These are phyloP conservation scores for Dothideomycetes sp. DNA, from an alignment of 2,329 filamentous ascomycete species.

Conservation along the genomic window DNA sequence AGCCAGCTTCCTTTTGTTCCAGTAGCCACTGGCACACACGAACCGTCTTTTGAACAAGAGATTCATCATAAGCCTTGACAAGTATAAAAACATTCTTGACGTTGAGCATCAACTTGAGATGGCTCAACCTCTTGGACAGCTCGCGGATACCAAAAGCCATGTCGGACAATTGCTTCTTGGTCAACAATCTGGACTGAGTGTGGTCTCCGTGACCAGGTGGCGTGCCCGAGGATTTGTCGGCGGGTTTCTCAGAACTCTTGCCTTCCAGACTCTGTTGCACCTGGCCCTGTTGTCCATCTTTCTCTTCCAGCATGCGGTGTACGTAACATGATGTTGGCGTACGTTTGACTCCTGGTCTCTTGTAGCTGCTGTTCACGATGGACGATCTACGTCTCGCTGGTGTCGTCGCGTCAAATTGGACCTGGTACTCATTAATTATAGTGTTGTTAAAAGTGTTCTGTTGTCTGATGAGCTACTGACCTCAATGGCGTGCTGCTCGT, in stretches of 20 bases:
- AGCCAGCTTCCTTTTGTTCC: constrained; percentile 53
- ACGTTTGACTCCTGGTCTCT: constrained; percentile 28
- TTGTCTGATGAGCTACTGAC: constrained; percentile 21
- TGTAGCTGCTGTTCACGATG: constrained; percentile 38
- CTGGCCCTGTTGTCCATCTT: constrained; percentile 24
- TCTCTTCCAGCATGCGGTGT: constrained; percentile 47
- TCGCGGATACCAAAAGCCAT: constrained; percentile 96
- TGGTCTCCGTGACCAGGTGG: constrained; percentile 26
- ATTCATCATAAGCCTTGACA: constrained; percentile 83
- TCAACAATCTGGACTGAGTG: constrained; percentile 65
- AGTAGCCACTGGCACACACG: constrained; percentile 76
- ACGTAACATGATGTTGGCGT: constrained; percentile 51
- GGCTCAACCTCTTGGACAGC: constrained; percentile 75
- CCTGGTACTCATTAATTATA: constrained; percentile 36
- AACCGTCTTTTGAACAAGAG: constrained; percentile 66
- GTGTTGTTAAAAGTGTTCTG: not conserved
- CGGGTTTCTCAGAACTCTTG: constrained; percentile 23
- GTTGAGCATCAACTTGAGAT: constrained; percentile 70
- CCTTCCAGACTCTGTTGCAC: constrained; percentile 22
- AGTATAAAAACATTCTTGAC: constrained; percentile 79
- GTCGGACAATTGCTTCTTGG: constrained; percentile 88
- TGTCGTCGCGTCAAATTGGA: constrained; percentile 46
- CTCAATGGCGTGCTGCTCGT: constrained; percentile 35
- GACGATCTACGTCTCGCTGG: constrained; percentile 52
- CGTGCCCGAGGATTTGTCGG: constrained; percentile 35